phyloP scores from a whole-genome alignment of 2,329 filamentous ascomycete genomes.

The Colletotrichum lupini region DNA sequence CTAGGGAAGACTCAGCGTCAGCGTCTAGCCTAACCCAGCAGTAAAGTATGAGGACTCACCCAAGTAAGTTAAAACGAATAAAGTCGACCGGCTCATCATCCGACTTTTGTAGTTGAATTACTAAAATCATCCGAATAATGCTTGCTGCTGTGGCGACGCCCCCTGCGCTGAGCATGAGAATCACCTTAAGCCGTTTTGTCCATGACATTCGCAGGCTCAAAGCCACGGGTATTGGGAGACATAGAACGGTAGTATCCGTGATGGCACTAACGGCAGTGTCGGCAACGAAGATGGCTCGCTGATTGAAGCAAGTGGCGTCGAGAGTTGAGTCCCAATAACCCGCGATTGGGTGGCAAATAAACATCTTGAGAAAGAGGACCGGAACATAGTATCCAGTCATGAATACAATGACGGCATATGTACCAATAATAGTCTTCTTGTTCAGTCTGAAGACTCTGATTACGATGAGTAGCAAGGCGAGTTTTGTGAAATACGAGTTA shows the following conservation, averaged over 20 bases:
- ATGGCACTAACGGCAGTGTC: conserved; percentile 46
- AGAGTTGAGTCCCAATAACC: conserved; percentile 50
- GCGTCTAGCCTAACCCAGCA: neutral
- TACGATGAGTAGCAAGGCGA: conserved; percentile 55
- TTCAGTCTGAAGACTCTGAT: conserved; percentile 54
- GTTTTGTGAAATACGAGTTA: conserved; percentile 53
- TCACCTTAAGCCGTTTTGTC: conserved; percentile 44
- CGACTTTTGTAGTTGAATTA: conserved; percentile 38
- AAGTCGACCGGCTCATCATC: conserved; percentile 37
- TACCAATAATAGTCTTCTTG: conserved; percentile 49
- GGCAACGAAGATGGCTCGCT: conserved; percentile 44
- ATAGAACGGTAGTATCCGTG: conserved; percentile 45
- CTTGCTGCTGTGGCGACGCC: conserved; percentile 46
- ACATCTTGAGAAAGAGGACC: conserved; percentile 49
- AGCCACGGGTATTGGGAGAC: conserved; percentile 45
- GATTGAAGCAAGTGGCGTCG: conserved; percentile 47
- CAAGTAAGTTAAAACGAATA: conserved; percentile 26
- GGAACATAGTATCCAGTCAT: conserved; percentile 48
- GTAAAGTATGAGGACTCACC: conserved; percentile 35
- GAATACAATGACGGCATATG: conserved; percentile 50
- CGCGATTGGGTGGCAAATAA: conserved; percentile 52
- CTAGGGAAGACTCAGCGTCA: neutral
- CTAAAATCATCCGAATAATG: conserved; percentile 43
- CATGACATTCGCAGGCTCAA: conserved; percentile 45
- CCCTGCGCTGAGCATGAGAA: conserved; percentile 44